Base-by-base conservation (phyloP, 2,329 filamentous ascomycete species). In the Sporothrix schenckii region DNA sequence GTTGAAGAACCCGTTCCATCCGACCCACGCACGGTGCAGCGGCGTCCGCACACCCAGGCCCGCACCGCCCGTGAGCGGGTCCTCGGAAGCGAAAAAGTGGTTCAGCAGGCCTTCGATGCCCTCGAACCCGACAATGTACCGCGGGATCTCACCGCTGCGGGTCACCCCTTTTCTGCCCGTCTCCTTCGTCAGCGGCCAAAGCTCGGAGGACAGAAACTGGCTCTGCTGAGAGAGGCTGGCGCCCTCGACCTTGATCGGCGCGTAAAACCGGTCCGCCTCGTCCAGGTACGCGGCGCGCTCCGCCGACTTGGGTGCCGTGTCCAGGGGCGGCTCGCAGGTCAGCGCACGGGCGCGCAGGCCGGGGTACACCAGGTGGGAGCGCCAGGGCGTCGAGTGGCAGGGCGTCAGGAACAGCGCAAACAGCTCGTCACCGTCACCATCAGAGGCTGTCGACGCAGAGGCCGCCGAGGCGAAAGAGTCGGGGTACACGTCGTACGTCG, bases 381-480 rank as follows among this genome's bases (percentile, higher is more conserved):
- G 91, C 94, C 95, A 98, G 2, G 95, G 94, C 0, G 94, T 98
- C 74, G 91, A 92, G 83, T 99, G 95, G 81, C 95, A 99, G 11
- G 95, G 95, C 86, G 94, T 97, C 30, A 99, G 85, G 81, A 98
- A 97, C 24, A 91, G 90, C 47, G 90, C 88, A 75, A 89, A 90
- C 13, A 88, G 83, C 71, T 87, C 85, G 49, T 81, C 76, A 49
- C 75, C 72, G 39, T 75, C 73, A 24, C 77, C 71, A 16, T 69
- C 69, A 14, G 65, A 70, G 7, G 56, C 1, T 0, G 47, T n/a
- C 5, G 50, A 39, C 7, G 68, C 16, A 4, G 11, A 70, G 21
- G 73, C 24, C 4, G 71, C 56, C 9, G 54, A 19, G 30, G 77
- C 53, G 66, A 76, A 74, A 30, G 75, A 72, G 54, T 77, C 73